phyloP scores from a whole-genome alignment of 768 basidiomycete genomes.

The Naganishia vaughanmartiniae region DNA sequence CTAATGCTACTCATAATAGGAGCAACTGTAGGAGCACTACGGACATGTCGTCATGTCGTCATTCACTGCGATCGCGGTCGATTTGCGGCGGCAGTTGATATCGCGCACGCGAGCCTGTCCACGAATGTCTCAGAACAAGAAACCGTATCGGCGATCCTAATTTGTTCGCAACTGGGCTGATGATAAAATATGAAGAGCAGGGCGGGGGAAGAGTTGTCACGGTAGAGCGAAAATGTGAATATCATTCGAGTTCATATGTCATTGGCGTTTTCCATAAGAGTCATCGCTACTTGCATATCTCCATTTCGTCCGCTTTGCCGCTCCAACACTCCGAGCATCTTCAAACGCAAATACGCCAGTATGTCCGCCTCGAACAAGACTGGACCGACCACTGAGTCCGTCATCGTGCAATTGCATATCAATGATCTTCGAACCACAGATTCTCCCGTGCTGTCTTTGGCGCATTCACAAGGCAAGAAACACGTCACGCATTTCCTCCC shows the following conservation, averaged over 20 bases:
- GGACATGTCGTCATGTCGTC: slow-evolving; percentile 9
- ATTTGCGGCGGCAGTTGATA: not conserved
- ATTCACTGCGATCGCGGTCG: slow-evolving; percentile 10
- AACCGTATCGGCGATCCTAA: slow-evolving; percentile 16
- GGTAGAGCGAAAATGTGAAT: not conserved
- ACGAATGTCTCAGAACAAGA: slow-evolving; percentile 2
- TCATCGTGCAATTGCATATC: slow-evolving; percentile 47
- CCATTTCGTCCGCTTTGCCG: not conserved
- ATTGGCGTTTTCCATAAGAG: not conserved
- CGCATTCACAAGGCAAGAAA: slow-evolving; percentile 39
- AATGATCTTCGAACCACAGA: slow-evolving; percentile 46
- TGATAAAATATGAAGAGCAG: no score
- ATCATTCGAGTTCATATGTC: not conserved
- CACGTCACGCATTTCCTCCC: slow-evolving; percentile 54
- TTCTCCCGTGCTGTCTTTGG: slow-evolving; percentile 40
- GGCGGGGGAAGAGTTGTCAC: not conserved
- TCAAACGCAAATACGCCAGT: not conserved
- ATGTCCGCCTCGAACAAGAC: slow-evolving; percentile 7
- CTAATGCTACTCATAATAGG: no score
- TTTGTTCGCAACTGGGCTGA: not conserved
- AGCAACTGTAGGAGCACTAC: no score
- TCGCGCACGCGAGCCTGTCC: not conserved
- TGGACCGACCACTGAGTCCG: not conserved
- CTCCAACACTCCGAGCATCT: not conserved
- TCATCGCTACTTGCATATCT: not conserved